Evolutionary conservation across 1,284 basidiomycete species (phyloP).

Genomic region (Irpex rosettiformis): DNA sequence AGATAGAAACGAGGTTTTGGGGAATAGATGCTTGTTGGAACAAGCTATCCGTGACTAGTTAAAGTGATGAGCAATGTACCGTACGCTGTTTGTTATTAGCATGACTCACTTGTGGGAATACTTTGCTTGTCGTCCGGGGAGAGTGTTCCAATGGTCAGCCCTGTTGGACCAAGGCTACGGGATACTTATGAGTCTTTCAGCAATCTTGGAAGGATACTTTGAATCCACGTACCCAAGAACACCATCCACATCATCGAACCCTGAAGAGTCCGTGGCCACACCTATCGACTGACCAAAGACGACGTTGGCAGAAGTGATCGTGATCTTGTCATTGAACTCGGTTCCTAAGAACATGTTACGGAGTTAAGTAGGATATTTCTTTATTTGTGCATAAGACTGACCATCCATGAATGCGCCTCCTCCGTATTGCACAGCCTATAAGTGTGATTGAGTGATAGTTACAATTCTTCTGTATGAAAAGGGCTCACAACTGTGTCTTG

Average conservation of each 20-base stretch:
- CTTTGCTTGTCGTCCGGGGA: conserved; percentile 15
- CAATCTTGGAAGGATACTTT: neutral
- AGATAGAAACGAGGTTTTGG: conserved; percentile 40
- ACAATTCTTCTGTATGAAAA: neutral
- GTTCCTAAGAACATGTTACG: conserved; percentile 6
- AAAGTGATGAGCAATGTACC: neutral
- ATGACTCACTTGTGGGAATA: conserved; percentile 18
- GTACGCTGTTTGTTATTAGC: neutral
- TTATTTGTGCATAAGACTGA: neutral
- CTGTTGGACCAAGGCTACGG: conserved; percentile 40
- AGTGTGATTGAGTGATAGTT: neutral
- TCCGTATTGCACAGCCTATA: conserved; percentile 40
- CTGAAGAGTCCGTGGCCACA: conserved; percentile 38
- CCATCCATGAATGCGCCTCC: conserved; percentile 42
- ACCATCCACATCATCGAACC: conserved; percentile 40
- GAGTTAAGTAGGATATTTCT: neutral
- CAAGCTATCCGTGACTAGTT: conserved; percentile 42
- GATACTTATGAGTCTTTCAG: neutral
- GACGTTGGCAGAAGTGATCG: conserved; percentile 18
- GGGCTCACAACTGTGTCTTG: conserved; percentile 37
- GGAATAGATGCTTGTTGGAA: conserved; percentile 28
- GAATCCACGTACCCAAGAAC: conserved; percentile 37
- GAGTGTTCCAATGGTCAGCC: conserved; percentile 33
- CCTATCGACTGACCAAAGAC: conserved; percentile 46
- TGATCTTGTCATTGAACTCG: conserved; percentile 26